Percentiles rank a stretch among this genome's conserved stretches.
Evolutionary conservation across 2,329 filamentous ascomycete genomes (phyloP).

Genomic region (Rhinocladiella mackenziei): DNA sequence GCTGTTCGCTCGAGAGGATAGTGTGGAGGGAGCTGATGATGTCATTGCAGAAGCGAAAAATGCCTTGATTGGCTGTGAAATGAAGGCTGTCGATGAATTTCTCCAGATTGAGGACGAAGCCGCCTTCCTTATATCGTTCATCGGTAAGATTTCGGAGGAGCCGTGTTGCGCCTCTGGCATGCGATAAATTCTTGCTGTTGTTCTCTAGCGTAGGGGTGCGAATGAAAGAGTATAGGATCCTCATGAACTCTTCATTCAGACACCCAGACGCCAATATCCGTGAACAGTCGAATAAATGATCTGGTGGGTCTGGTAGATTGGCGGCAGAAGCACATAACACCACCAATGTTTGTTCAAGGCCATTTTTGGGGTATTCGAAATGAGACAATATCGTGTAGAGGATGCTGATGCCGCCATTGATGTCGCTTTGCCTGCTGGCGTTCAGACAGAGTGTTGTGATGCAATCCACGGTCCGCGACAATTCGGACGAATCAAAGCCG

Average conservation of each 20-base stretch:
- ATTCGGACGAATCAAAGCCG: constrained; percentile 15
- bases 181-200: constrained; percentile 17
- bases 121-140: constrained; percentile 9
- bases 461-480: constrained; percentile 14
- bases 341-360: constrained; percentile 22
- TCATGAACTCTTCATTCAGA: constrained; percentile 14
- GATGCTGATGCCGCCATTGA: constrained; percentile 23
- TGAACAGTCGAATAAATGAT: constrained; percentile 20
- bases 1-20: constrained; percentile 9
- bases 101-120: constrained; percentile 15
- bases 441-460: constrained; percentile 23
- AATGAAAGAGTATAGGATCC: constrained; percentile 21
- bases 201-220: constrained; percentile 15
- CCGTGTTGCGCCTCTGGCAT: constrained; percentile 23
- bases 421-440: constrained; percentile 20
- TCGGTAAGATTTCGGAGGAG: constrained; percentile 20
- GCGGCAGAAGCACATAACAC: constrained; percentile 25
- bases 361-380: constrained; percentile 20
- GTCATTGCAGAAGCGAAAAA: constrained; percentile 25
- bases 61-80: constrained; percentile 17
- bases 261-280: constrained; percentile 17
- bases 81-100: constrained; percentile 19
- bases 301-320: constrained; percentile 17
- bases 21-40: constrained; percentile 21
- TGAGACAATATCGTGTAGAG: constrained; percentile 18